phyloP scores from a whole-genome alignment of 1,284 basidiomycete genomes.

The Ceratobasidium papillatum region DNA sequence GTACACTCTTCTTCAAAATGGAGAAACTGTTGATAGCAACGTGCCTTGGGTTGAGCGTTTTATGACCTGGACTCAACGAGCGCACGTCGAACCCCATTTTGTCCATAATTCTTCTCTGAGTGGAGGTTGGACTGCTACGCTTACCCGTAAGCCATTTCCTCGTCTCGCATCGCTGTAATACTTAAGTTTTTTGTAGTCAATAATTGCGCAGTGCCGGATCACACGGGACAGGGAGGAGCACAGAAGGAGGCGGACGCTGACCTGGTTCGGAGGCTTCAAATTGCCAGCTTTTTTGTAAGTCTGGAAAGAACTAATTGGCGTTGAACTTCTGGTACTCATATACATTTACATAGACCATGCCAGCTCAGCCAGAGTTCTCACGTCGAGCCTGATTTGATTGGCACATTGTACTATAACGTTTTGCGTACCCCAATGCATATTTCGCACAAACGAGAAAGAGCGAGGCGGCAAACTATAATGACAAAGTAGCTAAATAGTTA shows the following conservation, averaged over 20 bases:
- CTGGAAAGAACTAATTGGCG: not conserved
- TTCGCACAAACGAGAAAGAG: too few species aligned
- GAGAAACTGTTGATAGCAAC: not conserved
- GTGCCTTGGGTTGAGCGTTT: not conserved
- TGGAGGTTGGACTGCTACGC: not conserved
- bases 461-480: too few species aligned
- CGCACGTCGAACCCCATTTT: too few species aligned
- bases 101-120: not conserved
- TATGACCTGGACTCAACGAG: not conserved
- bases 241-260: not conserved
- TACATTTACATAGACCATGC: not conserved
- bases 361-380: too few species aligned
- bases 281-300: not conserved
- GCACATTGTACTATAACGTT: too few species aligned
- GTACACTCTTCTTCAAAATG: not conserved
- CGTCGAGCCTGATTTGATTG: too few species aligned
- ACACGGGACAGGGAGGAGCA: not conserved
- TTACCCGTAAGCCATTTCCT: not conserved
- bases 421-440: too few species aligned
- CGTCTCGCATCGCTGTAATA: not conserved
- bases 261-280: not conserved
- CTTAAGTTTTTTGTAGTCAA: not conserved
- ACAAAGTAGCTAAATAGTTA: too few species aligned
- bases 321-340: not conserved
- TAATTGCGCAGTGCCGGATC: not conserved